phyloP scores from a whole-genome alignment of 345 rosid species.

The Firmiana major region DNA sequence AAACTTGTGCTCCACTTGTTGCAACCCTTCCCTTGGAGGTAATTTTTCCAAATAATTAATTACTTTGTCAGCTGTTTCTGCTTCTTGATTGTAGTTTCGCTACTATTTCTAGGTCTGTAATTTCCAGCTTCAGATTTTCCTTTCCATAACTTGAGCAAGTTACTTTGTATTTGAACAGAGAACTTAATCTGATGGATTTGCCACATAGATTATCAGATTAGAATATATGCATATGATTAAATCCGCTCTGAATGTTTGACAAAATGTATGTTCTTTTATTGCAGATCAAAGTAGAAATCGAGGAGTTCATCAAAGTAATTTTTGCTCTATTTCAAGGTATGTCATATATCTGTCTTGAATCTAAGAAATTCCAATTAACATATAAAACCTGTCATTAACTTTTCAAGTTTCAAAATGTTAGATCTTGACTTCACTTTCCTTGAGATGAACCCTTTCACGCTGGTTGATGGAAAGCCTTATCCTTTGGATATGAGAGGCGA shows the following conservation, averaged over 20 bases:
- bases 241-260: constrained; percentile 6
- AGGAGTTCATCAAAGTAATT: constrained; percentile 64
- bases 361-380: constrained; percentile 3
- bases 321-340: constrained; percentile 83
- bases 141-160: neutral
- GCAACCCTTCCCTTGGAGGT: constrained; percentile 97
- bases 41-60: constrained; percentile 17
- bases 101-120: neutral
- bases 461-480: constrained; percentile 91
- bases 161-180: neutral
- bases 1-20: constrained; percentile 79
- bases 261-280: constrained; percentile 1
- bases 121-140: neutral
- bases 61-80: neutral
- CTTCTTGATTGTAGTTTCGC: neutral
- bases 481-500: constrained; percentile 99
- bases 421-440: constrained; percentile 97
- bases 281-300: constrained; percentile 64
- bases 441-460: constrained; percentile 96
- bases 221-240: neutral
- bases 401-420: constrained; percentile 21
- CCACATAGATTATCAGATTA: neutral
- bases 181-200: neutral
- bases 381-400: constrained; percentile 14
- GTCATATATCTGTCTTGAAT: neutral